Percentiles rank a stretch among this genome's conserved stretches.
Conservation (phyloP, 2,329 filamentous ascomycete genomes). For the Cladophialophora psammophila region DNA sequence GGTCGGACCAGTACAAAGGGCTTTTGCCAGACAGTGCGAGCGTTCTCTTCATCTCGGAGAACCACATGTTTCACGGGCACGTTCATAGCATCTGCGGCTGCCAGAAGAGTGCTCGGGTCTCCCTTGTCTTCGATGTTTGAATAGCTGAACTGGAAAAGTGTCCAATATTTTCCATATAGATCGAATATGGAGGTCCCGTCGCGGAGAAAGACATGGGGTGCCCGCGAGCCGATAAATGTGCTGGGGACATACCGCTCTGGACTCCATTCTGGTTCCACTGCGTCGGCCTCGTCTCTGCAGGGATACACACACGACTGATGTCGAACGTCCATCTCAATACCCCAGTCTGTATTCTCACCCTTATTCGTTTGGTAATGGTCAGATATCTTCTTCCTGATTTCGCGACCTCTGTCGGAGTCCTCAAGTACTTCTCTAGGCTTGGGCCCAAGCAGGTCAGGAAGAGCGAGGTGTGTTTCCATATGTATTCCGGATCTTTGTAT, state of each 20-base stretch:
- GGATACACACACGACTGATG: conserved; percentile 25
- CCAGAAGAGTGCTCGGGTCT: background rate
- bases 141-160: conserved; percentile 13
- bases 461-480: conserved; percentile 39
- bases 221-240: background rate
- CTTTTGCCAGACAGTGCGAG: conserved; percentile 19
- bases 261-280: background rate
- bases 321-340: conserved; percentile 40
- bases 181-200: conserved; percentile 29
- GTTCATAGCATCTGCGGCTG: background rate
- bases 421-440: conserved; percentile 7
- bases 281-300: background rate
- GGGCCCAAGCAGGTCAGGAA: background rate
- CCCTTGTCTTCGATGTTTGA: too few relatives aligned
- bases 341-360: conserved; percentile 30
- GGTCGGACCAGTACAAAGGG: conserved; percentile 26
- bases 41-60: conserved; percentile 6
- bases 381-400: conserved; percentile 12
- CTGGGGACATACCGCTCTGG: background rate
- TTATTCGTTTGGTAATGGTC: conserved; percentile 12
- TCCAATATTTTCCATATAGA: conserved; percentile 25
- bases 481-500: conserved; percentile 39
- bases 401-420: background rate
- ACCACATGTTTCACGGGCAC: too few relatives aligned
- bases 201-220: conserved; percentile 26